Evolutionary conservation across 1,139 yeast species (phyloP).

Genomic region (Magnusiomyces tetraspermus): DNA sequence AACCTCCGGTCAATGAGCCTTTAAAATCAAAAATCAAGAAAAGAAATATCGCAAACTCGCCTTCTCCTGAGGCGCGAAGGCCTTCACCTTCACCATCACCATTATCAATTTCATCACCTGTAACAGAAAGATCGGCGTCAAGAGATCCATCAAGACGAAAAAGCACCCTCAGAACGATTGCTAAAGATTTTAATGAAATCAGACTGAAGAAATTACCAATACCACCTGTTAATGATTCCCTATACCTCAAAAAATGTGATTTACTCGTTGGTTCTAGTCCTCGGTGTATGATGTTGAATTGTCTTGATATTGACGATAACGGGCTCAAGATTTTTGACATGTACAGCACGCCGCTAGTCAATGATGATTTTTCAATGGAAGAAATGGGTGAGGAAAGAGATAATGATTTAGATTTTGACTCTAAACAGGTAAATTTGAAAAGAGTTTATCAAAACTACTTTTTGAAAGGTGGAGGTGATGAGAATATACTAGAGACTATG

Average conservation of each 20-base stretch:
- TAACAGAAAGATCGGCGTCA: too few relatives aligned
- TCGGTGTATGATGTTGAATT: background rate
- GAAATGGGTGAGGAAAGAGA: background rate
- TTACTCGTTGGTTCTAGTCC: background rate
- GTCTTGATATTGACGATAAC: background rate
- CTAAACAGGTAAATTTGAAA: background rate
- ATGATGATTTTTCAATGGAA: background rate
- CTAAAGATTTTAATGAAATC: background rate
- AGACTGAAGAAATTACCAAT: background rate
- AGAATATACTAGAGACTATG: background rate
- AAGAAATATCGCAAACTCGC: too few relatives aligned
- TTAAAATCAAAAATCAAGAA: too few relatives aligned
- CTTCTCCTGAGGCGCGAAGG: too few relatives aligned
- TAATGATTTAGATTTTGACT: background rate
- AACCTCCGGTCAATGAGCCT: too few relatives aligned
- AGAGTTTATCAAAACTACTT: background rate
- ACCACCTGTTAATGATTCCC: background rate
- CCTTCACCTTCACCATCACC: too few relatives aligned
- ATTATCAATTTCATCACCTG: too few relatives aligned
- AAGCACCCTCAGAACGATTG: too few relatives aligned
- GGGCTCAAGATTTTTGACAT: background rate
- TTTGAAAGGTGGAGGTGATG: background rate
- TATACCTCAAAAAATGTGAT: background rate
- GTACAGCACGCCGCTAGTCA: background rate
- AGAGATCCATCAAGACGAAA: too few relatives aligned